These are phyloP conservation scores for Suillus subluteus DNA, from an alignment of 768 basidiomycete species.

Conservation along the genomic window DNA sequence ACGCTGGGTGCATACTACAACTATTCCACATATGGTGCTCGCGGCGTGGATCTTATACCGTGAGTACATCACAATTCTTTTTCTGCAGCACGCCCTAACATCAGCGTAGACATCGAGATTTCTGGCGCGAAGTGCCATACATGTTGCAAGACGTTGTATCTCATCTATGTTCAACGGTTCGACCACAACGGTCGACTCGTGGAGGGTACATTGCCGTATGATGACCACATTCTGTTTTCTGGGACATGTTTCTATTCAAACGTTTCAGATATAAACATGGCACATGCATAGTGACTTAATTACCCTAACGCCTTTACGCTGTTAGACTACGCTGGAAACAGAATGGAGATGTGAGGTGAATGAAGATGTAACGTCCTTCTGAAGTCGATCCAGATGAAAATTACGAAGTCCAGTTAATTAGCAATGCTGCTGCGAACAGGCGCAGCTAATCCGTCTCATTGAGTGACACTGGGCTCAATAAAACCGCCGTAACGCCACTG, in stretches of 20 bases:
- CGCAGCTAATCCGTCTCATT: background rate
- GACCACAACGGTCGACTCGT: constrained; percentile 65
- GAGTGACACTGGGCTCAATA: background rate
- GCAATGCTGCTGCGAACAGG: background rate
- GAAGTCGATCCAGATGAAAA: background rate
- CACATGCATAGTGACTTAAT: background rate
- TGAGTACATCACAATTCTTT: constrained; percentile 44
- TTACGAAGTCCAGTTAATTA: background rate
- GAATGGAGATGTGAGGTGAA: background rate
- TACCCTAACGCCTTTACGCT: background rate
- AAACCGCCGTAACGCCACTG: background rate
- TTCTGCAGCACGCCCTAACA: constrained; percentile 13
- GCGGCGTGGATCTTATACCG: constrained; percentile 84
- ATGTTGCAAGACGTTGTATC: constrained; percentile 79
- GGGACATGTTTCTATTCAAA: background rate
- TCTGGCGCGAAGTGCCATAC: constrained; percentile 89
- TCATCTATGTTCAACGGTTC: constrained; percentile 75
- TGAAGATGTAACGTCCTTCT: background rate
- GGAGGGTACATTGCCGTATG: constrained; percentile 81
- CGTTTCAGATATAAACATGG: background rate
- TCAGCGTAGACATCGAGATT: constrained; percentile 74
- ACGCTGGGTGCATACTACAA: constrained; percentile 85
- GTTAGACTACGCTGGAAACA: background rate
- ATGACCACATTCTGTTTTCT: constrained; percentile 15
- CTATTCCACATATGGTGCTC: constrained; percentile 84